Conservation (phyloP, 2,329 filamentous ascomycete species). For the Lachnum nothofagi region DNA sequence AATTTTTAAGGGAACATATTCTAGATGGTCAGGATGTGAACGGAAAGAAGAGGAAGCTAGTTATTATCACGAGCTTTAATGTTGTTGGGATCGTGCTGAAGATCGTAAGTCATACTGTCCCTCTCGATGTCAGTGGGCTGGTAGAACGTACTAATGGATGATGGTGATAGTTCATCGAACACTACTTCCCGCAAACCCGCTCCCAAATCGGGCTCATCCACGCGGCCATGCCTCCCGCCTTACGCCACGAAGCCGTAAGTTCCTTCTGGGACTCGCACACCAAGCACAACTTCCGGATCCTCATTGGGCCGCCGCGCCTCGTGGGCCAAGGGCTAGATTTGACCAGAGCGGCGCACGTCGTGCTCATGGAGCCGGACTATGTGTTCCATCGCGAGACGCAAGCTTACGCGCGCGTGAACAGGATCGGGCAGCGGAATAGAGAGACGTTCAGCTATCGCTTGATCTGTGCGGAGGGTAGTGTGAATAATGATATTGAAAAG, state of each 20-base stretch:
- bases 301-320: slow-evolving; percentile 7
- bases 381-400: slow-evolving; percentile 9
- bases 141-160: neutral
- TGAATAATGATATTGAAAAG: neutral
- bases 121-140: neutral
- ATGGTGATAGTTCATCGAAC: slow-evolving; percentile 12
- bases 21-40: slow-evolving; percentile 1
- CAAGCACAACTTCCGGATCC: slow-evolving; percentile 8
- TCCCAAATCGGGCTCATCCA: slow-evolving; percentile 9
- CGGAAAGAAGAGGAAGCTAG: slow-evolving; percentile 15
- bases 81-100: slow-evolving; percentile 19
- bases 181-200: slow-evolving; percentile 6
- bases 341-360: slow-evolving; percentile 6
- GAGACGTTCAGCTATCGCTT: slow-evolving; percentile 1
- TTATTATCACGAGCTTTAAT: slow-evolving; percentile 18
- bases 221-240: slow-evolving; percentile 1
- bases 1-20: slow-evolving; percentile 10
- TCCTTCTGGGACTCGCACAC: slow-evolving; percentile 7
- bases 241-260: slow-evolving; percentile 5
- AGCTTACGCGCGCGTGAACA: slow-evolving; percentile 11
- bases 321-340: slow-evolving; percentile 10
- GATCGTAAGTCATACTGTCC: slow-evolving; percentile 4
- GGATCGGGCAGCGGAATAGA: slow-evolving; percentile 9
- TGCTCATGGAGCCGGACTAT: slow-evolving; percentile 14
- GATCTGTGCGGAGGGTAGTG: neutral